Evolutionary conservation across 2,329 filamentous ascomycete species (phyloP), one percentile per base, ranked within the genome.

Genomic region (Cordyceps javanica): DNA sequence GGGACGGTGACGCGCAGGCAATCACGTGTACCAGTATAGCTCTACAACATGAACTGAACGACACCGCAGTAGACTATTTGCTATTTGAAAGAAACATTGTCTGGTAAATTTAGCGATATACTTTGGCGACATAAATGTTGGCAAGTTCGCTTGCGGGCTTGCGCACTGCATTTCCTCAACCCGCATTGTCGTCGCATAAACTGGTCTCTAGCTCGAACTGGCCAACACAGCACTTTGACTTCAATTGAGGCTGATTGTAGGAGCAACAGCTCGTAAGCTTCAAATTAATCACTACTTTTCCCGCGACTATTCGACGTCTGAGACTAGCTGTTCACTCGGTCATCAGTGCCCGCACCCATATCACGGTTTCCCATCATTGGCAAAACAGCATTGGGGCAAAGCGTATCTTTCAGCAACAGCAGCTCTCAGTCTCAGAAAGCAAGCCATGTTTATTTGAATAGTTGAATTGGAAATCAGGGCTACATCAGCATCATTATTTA

Each of bases 1-100:
- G 49, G 49, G 49, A 51, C 34, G 16, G 49, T 28, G 49, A 51
- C 32, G 46, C 42, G 42, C 42, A 45, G 42, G 42, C 42, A 45
- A 45, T 45, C 42, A 45, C 42, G 42, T 45, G 42, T 45, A 45
- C 42, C 25, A 19, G 6, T 2, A 10, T 9, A n/a, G 1, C 11
- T 41, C 19, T 45, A 10, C 42, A 30, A 30, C 42, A 21, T 39
- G 36, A n/a, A 26, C 25, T 28, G 13, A 26, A 30, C 11, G 10
- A 16, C 42, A 16, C 28, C 14, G 14, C 7, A n/a, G 4, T 23
- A 2, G 13, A 26, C 5, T 28, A n/a, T 10, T 23, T 28, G n/a
- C n/a, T 21, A n/a, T 45, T 45, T 19, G 5, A 11, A 30, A 14
- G 2, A n/a, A 9, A 16, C 14, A 13, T 30, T 45, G n/a, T 26